A percentile compares a stretch with the other conserved stretches of the same genome.
phyloP scores from a whole-genome alignment of 1,139 yeast genomes.

The Suhomyces bolitotheri region DNA sequence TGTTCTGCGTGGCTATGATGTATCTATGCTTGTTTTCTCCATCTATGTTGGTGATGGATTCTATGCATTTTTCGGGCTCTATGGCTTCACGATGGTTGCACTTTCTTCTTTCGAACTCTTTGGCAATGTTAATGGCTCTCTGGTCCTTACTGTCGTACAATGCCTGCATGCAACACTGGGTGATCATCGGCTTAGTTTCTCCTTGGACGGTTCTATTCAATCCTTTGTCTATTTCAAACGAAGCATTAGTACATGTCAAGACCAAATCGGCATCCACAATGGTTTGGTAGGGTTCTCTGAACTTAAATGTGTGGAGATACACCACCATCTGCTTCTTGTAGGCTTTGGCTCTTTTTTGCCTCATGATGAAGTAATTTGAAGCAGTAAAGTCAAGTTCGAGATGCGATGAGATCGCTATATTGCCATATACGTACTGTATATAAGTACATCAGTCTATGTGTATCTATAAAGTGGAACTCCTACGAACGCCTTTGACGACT shows the following conservation, averaged over 20 bases:
- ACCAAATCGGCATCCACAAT: slow-evolving; percentile 80
- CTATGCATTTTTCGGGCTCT: slow-evolving; percentile 74
- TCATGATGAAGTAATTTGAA: slow-evolving; percentile 51
- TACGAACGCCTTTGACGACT: slow-evolving; percentile 45
- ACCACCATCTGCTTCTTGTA: slow-evolving; percentile 91
- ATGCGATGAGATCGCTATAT: slow-evolving; percentile 11
- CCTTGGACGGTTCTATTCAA: slow-evolving; percentile 79
- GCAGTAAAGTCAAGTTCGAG: neutral
- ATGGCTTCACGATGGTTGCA: slow-evolving; percentile 65
- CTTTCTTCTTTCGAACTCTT: slow-evolving; percentile 76
- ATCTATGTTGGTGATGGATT: slow-evolving; percentile 64
- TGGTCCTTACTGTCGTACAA: slow-evolving; percentile 72
- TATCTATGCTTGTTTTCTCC: slow-evolving; percentile 89
- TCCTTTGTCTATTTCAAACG: slow-evolving; percentile 76
- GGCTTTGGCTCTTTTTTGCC: slow-evolving; percentile 93
- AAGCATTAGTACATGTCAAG: slow-evolving; percentile 60
- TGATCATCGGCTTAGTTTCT: slow-evolving; percentile 88
- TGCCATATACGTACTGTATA: slow-evolving; percentile 2
- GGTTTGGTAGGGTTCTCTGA: slow-evolving; percentile 92
- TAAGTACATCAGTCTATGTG: too few species aligned
- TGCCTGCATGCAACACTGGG: slow-evolving; percentile 93
- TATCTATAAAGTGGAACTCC: neutral
- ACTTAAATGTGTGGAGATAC: slow-evolving; percentile 80
- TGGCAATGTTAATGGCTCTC: slow-evolving; percentile 75
- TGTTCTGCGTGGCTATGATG: slow-evolving; percentile 81